Evolutionary conservation across 2,329 filamentous ascomycete species (phyloP), one percentile per base, ranked within the genome.

Genomic region (Cladosporium sp.): DNA sequence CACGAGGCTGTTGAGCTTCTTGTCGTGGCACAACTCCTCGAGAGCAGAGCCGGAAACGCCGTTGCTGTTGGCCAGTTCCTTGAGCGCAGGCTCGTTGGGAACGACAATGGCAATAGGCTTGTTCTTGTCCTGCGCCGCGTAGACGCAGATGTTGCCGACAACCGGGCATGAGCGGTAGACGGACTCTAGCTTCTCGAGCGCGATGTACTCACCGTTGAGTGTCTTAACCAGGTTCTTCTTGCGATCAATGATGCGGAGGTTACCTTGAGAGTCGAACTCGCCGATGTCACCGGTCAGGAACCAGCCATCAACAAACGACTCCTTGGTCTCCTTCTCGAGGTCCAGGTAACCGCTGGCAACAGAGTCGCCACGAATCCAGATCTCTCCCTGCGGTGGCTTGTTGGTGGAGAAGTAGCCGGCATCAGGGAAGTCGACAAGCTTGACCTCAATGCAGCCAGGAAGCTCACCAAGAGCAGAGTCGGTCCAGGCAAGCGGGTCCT

Each of bases 211-310:
- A 71, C 94, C 94, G 67, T 93, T 93, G 70, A 92, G 86, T 69
- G 95, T 93, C 88, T 98, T 98, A 79, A 98, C 91, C 64, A 98
- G 83, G 80, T 98, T 98, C 89, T 98, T 98, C 87, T 97, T 93
- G 72, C 94, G 92, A 79, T 98, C 94, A 75, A 98, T 93, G 76
- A 98, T 89, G 72, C 85, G 87, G 70, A 98, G 80, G 77, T 96
- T 91, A 51, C 94, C 94, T 67, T 89, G 84, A 53, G 82, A 76
- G 78, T 94, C 89, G 73, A 94, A 95, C 77, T 97, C 91, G 73
- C 94, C 94, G 77, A 98, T 95, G 74, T 98, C 94, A 67, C 94
- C 94, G 18, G 93, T 96, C 85, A 91, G 94, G 86, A 98, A 98
- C 95, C 95, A 98, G 58, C 92, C 92, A 3, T 87, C 78, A 0